Evolutionary conservation across 305 asterid genomes (phyloP).

Genomic region (Lippia alba): DNA sequence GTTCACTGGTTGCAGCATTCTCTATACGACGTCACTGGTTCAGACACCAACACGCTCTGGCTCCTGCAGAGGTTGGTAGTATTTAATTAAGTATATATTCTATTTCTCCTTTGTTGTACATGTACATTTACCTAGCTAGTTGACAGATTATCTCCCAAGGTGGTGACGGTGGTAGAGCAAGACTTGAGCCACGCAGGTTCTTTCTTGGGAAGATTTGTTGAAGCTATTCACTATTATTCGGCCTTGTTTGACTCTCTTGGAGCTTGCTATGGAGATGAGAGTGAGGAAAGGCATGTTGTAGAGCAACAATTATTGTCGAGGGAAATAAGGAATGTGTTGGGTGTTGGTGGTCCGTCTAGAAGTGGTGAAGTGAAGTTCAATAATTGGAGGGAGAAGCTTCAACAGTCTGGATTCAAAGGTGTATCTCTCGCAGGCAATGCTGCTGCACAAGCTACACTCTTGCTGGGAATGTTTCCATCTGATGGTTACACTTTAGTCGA

Average conservation of each 20-base stretch:
- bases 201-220: slow-evolving; percentile 90
- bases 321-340: slow-evolving; percentile 84
- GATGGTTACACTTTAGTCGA: slow-evolving; percentile 94
- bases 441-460: slow-evolving; percentile 86
- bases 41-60: slow-evolving; percentile 79
- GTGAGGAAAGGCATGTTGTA: slow-evolving; percentile 93
- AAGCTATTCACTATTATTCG: slow-evolving; percentile 96
- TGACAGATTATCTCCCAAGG: slow-evolving; percentile 85
- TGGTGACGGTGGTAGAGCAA: slow-evolving; percentile 95
- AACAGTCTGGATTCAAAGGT: slow-evolving; percentile 84
- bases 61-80: slow-evolving; percentile 77
- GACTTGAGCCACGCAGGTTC: slow-evolving; percentile 94
- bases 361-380: slow-evolving; percentile 74
- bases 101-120: too few species aligned
- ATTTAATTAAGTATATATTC: too few species aligned
- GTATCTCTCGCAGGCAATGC: slow-evolving; percentile 91
- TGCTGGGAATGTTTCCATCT: slow-evolving; percentile 94
- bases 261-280: slow-evolving; percentile 94
- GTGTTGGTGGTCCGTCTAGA: slow-evolving; percentile 82
- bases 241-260: slow-evolving; percentile 93
- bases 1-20: slow-evolving; percentile 99
- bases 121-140: too few species aligned
- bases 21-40: slow-evolving; percentile 91
- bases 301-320: slow-evolving; percentile 90
- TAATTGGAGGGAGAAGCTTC: slow-evolving; percentile 94